Base-by-base conservation (phyloP, 2,329 filamentous ascomycete genomes). In the Diaporthe sp. region DNA sequence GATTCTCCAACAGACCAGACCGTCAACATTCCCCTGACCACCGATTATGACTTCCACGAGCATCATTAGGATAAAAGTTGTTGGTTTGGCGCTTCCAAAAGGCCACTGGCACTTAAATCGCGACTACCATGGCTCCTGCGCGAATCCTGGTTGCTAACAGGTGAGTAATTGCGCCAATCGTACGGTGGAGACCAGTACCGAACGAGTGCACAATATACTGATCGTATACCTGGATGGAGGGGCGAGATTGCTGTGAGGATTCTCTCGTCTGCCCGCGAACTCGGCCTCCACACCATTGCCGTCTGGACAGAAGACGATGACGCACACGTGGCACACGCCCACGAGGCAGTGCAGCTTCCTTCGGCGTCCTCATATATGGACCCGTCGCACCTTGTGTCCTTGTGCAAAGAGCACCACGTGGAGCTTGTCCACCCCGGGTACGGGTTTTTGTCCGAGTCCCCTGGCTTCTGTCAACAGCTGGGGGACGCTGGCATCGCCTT, bases 241-340 rank as follows among this genome's bases (percentile, higher is more conserved):
- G 92, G 91, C 73, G 92, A 93, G 81, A 92, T 93, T 71, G 91
- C 91, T 72, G 87, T 90, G 3, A 87, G 91, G 17, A 91, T 93
- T 65, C 84, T 92, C 46, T 87, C 88, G 42, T 87, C 91, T 73
- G 89, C 89, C n/a, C 85, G 90, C 55, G 91, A 93, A 81, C 84
- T 92, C 4, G 84, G 83, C 17, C 84, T 92, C 12, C 87, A 90
- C 72, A 91, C 90, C 1, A 89, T 87, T 77, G 87, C 88, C 28
- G 80, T 92, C 4, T 91, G 90, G 80, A 90, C 89, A 9, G 79
- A 85, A 4, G 86, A 88, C 67, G 91, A 93, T 80, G 83, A 85
- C 42, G 87, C 87, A 1, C 91, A 93, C 78, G 88, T 88, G 25
- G 83, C 86, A 51, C 81, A 88, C 68, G 88, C 91, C 28, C 81